These are phyloP conservation scores for Colletotrichum gigasporum DNA, from an alignment of 2,329 filamentous ascomycete genomes.

Conservation along the genomic window DNA sequence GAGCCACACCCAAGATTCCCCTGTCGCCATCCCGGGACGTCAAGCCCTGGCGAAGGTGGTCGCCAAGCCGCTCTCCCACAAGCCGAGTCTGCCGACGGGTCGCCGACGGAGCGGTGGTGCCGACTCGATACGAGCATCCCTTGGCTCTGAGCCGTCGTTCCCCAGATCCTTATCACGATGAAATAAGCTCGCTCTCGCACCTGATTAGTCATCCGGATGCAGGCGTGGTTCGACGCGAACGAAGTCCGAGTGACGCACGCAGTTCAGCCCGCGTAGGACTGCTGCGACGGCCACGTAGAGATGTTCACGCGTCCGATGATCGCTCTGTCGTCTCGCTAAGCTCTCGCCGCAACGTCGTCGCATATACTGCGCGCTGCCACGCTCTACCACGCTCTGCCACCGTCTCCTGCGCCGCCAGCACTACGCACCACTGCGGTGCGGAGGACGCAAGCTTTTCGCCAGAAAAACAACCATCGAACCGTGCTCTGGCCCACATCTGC, in stretches of 20 bases:
- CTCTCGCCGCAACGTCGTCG: too few relatives aligned
- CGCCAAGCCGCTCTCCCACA: constrained; percentile 20
- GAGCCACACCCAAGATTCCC: neutral
- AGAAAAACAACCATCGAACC: constrained; percentile 25
- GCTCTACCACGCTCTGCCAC: neutral
- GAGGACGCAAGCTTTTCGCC: constrained; percentile 18
- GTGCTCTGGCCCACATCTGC: constrained; percentile 20
- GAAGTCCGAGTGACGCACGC: neutral
- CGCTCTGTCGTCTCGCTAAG: too few relatives aligned
- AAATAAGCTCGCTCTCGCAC: neutral
- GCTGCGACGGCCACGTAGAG: constrained; percentile 1
- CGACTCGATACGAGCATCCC: constrained; percentile 23
- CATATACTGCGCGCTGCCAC: too few relatives aligned
- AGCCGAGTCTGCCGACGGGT: constrained; percentile 21
- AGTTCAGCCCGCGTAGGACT: neutral
- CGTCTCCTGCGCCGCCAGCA: neutral
- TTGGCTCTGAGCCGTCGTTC: constrained; percentile 14
- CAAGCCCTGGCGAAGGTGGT: neutral
- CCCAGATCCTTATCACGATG: constrained; percentile 11
- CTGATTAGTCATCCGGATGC: neutral
- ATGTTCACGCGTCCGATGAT: neutral
- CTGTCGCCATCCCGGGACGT: neutral
- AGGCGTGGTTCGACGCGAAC: neutral
- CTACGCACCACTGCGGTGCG: neutral
- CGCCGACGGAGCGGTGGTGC: constrained; percentile 18